Base-by-base conservation (phyloP, 169 alveolate species). In the Eimeria acervulina region DNA sequence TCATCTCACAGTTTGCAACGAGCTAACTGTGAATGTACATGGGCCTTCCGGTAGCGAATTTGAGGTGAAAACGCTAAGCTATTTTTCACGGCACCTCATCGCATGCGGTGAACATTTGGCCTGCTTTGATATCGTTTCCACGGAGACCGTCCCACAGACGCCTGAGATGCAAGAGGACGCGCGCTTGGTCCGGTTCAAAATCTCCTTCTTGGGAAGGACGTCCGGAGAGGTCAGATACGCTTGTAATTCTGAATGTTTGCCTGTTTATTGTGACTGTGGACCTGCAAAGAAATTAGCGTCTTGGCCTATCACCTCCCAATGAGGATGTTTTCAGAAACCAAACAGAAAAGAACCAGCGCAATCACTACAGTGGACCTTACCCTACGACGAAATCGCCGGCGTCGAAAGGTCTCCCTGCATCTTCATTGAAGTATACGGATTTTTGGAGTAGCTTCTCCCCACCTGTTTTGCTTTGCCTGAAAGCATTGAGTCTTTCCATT, bases 111-210 rank as follows among this genome's bases (percentile, higher is more conserved):
- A 83, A 83, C 91, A 83, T 83, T 23, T 33, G 72, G 52, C 72
- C 51, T 6, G 91, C 26, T 83, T 83, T 83, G 70, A 83, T 83
- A 10, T 83, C 91, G 74, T 83, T 83, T 21, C 91, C 72, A 83
- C 72, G 91, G 12, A 83, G 91, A 28, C 76, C 91, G 23, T 83
- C 91, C 91, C 91, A 83, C 4, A 83, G 91, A 31, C 91, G 68
- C 52, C 72, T 83, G 31, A 83, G 91, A 36, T 51, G 91, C 68
- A 83, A 28, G 47, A 83, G 91, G 91, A 83, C 76, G 72, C 91
- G 91, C 52, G 61, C 91, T 47, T 33, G 91, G 74, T 83, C 72
- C 33, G 76, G 68, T 83, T 83, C 91, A 55, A 15, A 19, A 83
- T 13, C 52, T 44, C 42, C 66, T 28, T 4, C 68, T 7, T 44